phyloP scores from a whole-genome alignment of 768 basidiomycete genomes.

The Daedaleopsis sinensis region DNA sequence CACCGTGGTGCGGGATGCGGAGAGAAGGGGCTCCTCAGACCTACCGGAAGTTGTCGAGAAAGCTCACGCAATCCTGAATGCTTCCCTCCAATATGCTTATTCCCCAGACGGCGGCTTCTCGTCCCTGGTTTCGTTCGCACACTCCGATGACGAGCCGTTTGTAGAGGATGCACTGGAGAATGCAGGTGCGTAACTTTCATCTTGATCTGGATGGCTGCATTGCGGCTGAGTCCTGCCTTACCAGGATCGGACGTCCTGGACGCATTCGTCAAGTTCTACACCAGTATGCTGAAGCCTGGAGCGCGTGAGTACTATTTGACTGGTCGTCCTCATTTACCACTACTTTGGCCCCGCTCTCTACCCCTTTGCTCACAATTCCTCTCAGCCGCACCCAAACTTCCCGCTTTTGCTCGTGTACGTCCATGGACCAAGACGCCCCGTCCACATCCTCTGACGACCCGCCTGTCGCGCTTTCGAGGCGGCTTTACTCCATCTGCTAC shows the following conservation, averaged over 20 bases:
- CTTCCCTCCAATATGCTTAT: slow-evolving; percentile 18
- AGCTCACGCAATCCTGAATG: slow-evolving; percentile 15
- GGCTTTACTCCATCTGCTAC: slow-evolving; percentile 25
- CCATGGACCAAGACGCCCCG: slow-evolving; percentile 29
- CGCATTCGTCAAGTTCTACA: slow-evolving; percentile 12
- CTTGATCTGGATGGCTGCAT: neutral
- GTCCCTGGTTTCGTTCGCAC: slow-evolving; percentile 14
- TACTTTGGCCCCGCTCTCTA: neutral
- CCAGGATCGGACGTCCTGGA: slow-evolving; percentile 17
- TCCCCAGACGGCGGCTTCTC: slow-evolving; percentile 12
- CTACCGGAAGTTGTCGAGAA: slow-evolving; percentile 6
- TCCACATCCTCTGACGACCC: slow-evolving; percentile 35
- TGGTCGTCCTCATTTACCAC: neutral
- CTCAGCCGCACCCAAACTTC: slow-evolving; percentile 10
- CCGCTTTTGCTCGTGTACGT: slow-evolving; percentile 8
- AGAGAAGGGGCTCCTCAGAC: neutral
- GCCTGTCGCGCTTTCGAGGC: slow-evolving; percentile 39
- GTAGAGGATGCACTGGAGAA: slow-evolving; percentile 17
- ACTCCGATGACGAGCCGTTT: slow-evolving; percentile 19
- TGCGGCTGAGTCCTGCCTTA: neutral
- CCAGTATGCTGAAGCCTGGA: slow-evolving; percentile 11
- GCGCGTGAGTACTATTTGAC: slow-evolving; percentile 7
- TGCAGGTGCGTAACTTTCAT: slow-evolving; percentile 1
- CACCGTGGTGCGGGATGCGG: slow-evolving; percentile 16
- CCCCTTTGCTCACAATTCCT: neutral